phyloP scores from a whole-genome alignment of 2,329 filamentous ascomycete genomes.

The Botrytis elliptica region DNA sequence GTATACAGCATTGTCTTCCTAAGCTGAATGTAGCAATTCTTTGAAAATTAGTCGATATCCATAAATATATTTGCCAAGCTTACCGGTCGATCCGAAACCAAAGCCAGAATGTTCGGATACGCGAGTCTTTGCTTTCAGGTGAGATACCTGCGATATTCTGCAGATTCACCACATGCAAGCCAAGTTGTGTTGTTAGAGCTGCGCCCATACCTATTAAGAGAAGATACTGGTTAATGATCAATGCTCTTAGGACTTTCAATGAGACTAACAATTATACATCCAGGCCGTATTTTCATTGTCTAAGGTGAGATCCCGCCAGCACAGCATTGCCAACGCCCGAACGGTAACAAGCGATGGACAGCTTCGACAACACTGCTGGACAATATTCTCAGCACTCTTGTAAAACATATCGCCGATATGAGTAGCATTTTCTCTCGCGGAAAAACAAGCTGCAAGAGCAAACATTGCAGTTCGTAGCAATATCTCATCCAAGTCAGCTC shows the following conservation, averaged over 20 bases:
- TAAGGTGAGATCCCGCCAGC: constrained; percentile 3
- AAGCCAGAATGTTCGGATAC: constrained; percentile 10
- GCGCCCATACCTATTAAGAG: background rate
- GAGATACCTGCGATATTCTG: background rate
- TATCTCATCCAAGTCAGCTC: background rate
- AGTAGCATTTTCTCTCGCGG: background rate
- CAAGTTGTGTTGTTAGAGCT: background rate
- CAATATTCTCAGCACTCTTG: background rate
- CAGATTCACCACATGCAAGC: background rate
- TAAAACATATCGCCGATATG: constrained; percentile 7
- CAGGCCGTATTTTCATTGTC: background rate
- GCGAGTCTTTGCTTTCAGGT: background rate
- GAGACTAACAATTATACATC: constrained; percentile 6
- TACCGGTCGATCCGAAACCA: background rate
- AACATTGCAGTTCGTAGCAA: constrained; percentile 3
- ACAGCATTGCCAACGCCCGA: background rate
- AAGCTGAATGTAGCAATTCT: constrained; percentile 1
- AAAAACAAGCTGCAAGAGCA: constrained; percentile 6
- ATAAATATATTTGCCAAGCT: background rate
- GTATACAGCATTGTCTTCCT: background rate
- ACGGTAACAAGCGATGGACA: background rate
- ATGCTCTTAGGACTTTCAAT: background rate
- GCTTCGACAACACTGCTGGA: background rate
- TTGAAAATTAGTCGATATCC: background rate
- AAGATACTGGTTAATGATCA: background rate